Conservation (phyloP, 1,139 yeast species). For the Pichia sp. region DNA sequence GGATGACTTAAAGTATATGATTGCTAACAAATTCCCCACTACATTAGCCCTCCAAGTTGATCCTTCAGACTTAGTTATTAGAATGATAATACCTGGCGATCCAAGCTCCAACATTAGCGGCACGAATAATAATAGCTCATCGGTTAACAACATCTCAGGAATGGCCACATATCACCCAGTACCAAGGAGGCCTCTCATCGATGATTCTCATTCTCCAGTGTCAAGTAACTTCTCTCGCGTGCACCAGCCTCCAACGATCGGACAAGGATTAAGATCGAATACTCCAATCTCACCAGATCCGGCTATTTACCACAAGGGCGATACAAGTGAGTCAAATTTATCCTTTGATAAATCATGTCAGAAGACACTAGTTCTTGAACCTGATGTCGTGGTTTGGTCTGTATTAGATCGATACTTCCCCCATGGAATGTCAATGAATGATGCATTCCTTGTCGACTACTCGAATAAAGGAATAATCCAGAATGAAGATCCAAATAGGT, state of each 20-base stretch:
- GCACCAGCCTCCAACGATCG: not conserved
- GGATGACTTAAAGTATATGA: slow-evolving; percentile 64
- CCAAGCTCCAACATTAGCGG: too few species aligned
- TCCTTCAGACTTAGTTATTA: slow-evolving; percentile 58
- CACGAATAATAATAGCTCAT: slow-evolving; percentile 1
- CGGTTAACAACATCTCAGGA: too few species aligned
- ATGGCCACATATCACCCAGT: not conserved
- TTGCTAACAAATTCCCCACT: slow-evolving; percentile 60
- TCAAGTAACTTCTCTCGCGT: not conserved
- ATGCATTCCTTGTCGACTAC: slow-evolving; percentile 55
- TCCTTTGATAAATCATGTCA: not conserved
- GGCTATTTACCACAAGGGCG: too few species aligned
- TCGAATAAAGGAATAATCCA: too few species aligned
- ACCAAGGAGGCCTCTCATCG: slow-evolving; percentile 2
- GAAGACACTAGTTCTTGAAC: slow-evolving; percentile 36
- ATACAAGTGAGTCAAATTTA: too few species aligned
- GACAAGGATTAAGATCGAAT: slow-evolving; percentile 5
- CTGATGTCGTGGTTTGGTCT: slow-evolving; percentile 58
- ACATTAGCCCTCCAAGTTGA: slow-evolving; percentile 56
- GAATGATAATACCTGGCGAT: slow-evolving; percentile 26
- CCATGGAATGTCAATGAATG: slow-evolving; percentile 59
- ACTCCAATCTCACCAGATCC: slow-evolving; percentile 12
- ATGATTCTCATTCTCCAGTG: slow-evolving; percentile 5
- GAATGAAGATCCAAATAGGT: not conserved
- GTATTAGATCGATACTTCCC: slow-evolving; percentile 58